Evolutionary conservation across 805 yeast species (phyloP), one percentile per base, ranked within the genome.

Genomic region (Saturnispora saitoi): DNA sequence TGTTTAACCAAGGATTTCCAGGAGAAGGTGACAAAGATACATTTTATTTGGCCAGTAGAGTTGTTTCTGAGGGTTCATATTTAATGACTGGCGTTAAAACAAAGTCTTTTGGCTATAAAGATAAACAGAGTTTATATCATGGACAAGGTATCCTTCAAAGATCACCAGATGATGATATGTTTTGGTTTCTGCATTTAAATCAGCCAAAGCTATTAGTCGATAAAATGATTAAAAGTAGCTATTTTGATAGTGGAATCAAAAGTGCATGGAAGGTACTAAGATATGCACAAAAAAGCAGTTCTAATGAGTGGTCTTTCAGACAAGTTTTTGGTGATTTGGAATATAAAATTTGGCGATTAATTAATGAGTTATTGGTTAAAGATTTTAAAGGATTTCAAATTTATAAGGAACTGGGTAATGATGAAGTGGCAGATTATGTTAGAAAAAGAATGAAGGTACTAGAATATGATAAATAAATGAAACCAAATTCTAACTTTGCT

Each of bases 1-100:
- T 84, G 49, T 69, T 84, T 54, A 76, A 86, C 0, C 90, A 83
- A 58, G 87, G 87, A 4, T 70, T 78, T 24, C 80, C 87, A 1
- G 91, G 91, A 26, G 85, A 83, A 67, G 90, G 91, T 45, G 91
- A 84, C 58, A 84, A 84, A 59, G 91, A 84, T 58, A 82, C 91
- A 0, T 83, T 81, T 55, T 73, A 79, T 36, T 78, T 83, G 9
- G 89, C 87, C 1, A 86, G 89, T 3, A 70, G 72, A 47, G 80
- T 58, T 8, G 52, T 58, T 6, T 54, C 54, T 7, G 67, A 63
- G 39, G 57, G 58, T 2, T 56, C 61, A 4, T 62, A 50, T 42
- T 41, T 63, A 37, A 53, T 56, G 29, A 59, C 64, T 2, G 66
- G 66, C 9, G 53, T 54, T 10, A 61, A 57, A 44, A 62, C 67